A percentile compares a stretch with the other conserved stretches of the same genome.
These are phyloP conservation scores for Lasiosphaeris hirsuta DNA, from an alignment of 495 filamentous ascomycete species.

Conservation along the genomic window DNA sequence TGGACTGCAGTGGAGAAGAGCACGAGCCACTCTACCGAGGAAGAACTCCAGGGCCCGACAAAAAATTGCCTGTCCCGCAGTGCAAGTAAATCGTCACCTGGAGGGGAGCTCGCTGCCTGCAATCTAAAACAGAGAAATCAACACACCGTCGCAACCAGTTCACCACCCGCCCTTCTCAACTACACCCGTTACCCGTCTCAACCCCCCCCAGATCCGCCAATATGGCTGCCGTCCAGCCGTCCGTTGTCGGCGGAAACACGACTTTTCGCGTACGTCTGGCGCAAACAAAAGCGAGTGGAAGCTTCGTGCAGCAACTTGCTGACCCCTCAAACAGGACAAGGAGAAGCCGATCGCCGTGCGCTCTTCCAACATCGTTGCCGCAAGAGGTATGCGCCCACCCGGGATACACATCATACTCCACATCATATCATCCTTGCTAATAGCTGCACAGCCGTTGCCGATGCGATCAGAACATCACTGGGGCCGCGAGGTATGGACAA, in stretches of 20 bases:
- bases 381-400: conserved; percentile 65
- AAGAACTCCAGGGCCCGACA: conserved; percentile 30
- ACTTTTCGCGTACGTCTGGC: conserved; percentile 70
- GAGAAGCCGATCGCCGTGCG: conserved; percentile 98
- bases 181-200: conserved; percentile 2
- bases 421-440: not conserved
- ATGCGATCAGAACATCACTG: conserved; percentile 83
- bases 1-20: not conserved
- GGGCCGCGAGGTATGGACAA: conserved; percentile 82
- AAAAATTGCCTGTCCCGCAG: conserved; percentile 33
- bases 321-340: conserved; percentile 69
- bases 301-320: conserved; percentile 27
- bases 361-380: conserved; percentile 91
- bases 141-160: conserved; percentile 11
- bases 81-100: conserved; percentile 18
- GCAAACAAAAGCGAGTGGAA: not conserved
- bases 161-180: conserved; percentile 15
- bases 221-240: conserved; percentile 61
- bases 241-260: conserved; percentile 58
- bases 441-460: conserved; percentile 69
- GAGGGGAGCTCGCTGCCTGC: conserved; percentile 26
- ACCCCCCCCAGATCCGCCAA: conserved; percentile 32
- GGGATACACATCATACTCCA: conserved; percentile 7
- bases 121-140: conserved; percentile 4
- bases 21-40: conserved; percentile 15